Base-by-base conservation (phyloP, 83 land plant genomes). In the Thuja plicata region DNA sequence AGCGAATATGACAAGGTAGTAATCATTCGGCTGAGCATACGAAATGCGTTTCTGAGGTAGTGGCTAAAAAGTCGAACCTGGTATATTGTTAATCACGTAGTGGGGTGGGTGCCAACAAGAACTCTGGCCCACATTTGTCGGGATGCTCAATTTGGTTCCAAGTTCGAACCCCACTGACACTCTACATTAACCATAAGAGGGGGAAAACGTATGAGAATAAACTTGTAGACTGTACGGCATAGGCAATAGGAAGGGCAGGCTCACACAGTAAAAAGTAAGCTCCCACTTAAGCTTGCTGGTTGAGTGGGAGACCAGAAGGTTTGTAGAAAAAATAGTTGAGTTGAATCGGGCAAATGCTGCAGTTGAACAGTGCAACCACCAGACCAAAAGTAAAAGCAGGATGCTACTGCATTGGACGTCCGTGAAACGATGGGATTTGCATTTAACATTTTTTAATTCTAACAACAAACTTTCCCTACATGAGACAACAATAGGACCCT, bases 61-160 rank as follows among this genome's bases (percentile, higher is more conserved):
- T 54, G 57, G 57, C 17, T 16, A 3, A 54, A 54, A 54, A 54
- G 57, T 54, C 4, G 57, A 54, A 15, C 2, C 57, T 54, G 57
- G 57, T 54, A 3, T 54, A 54, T 54, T 7, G 19, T 35, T 77
- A 37, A 77, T 34, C 41, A 77, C 16, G 80, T 77, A 38, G 80
- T 17, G 80, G 80, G 38, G 80, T 77, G 16, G 80, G 80, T 77
- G 41, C 35, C 80, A 35, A 77, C 19, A 77, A 13, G 80, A 77
- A 17, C 35, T 35, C 41, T 77, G 80, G 80, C 80, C 80, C 80
- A 77, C 80, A 35, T 77, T 77, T 77, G 80, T 77, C 80, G 16
- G 38, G 17, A 35, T 77, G 80, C 80, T 54, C 57, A 54, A 54
- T 15, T 54, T 15, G 57, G 57, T 54, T 54, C 19, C 57, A 54